These are phyloP conservation scores for Pseudogymnoascus sp. DNA, from an alignment of 2,329 filamentous ascomycete genomes.

Conservation along the genomic window DNA sequence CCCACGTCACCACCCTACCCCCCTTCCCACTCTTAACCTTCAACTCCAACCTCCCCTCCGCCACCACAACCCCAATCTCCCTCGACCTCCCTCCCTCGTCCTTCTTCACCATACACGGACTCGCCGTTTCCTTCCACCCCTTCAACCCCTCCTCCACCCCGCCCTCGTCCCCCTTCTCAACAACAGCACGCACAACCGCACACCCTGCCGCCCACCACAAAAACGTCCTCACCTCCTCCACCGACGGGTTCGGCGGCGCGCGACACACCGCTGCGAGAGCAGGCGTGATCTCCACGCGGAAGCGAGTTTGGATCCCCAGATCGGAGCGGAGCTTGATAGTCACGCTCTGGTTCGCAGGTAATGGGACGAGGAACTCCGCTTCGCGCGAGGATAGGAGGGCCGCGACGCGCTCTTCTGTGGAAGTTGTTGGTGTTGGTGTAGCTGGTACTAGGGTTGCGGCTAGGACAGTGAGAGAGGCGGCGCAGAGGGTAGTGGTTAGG, in stretches of 20 bases:
- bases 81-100: constrained; percentile 8
- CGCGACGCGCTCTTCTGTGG: constrained; percentile 32
- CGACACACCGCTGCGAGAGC: background rate
- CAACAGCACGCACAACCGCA: background rate
- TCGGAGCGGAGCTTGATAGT: constrained; percentile 28
- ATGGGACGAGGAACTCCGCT: constrained; percentile 32
- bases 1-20: constrained; percentile 11
- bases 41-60: constrained; percentile 16
- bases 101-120: background rate
- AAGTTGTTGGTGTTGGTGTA: constrained; percentile 17
- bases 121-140: constrained; percentile 4
- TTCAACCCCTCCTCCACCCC: constrained; percentile 6
- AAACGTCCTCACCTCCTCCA: background rate
- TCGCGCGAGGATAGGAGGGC: constrained; percentile 35
- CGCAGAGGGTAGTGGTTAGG: constrained; percentile 19
- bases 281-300: background rate
- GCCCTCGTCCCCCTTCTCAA: background rate
- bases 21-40: constrained; percentile 19
- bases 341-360: constrained; percentile 29
- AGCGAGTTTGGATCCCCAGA: background rate
- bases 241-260: background rate
- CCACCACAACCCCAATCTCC: constrained; percentile 8
- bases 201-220: background rate
- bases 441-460: constrained; percentile 16
- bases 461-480: constrained; percentile 19